phyloP scores from a whole-genome alignment of 768 basidiomycete genomes.

The Lactarius indigo region DNA sequence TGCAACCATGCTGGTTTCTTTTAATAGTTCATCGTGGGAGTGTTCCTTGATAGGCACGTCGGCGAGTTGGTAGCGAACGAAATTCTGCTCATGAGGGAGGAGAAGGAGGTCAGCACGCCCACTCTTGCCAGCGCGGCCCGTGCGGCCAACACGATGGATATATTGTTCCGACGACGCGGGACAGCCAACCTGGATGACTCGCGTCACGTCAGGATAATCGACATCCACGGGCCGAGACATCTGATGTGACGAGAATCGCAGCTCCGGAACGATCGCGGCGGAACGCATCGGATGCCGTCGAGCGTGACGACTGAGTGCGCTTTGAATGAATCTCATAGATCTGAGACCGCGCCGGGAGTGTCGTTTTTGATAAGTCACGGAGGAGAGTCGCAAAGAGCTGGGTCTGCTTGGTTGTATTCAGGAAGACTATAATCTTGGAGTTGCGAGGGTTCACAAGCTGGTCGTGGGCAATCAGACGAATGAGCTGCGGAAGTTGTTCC shows the following conservation, averaged over 20 bases:
- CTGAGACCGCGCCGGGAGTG: constrained; percentile 54
- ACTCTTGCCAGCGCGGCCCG: constrained; percentile 60
- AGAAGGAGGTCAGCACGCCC: constrained; percentile 80
- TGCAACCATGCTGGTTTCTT: constrained; percentile 47
- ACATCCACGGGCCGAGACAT: constrained; percentile 87
- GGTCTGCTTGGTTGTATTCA: constrained; percentile 82
- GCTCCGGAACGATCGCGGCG: constrained; percentile 48
- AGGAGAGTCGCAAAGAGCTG: constrained; percentile 68
- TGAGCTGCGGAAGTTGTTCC: constrained; percentile 73
- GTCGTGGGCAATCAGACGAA: constrained; percentile 83
- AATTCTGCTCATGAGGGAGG: constrained; percentile 74
- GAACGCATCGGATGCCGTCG: constrained; percentile 56
- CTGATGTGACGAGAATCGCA: constrained; percentile 75
- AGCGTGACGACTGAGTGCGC: constrained; percentile 55
- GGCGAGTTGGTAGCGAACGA: constrained; percentile 56
- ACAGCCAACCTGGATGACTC: constrained; percentile 88
- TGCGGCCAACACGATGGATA: constrained; percentile 82
- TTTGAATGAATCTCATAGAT: constrained; percentile 85
- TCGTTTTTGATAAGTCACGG: constrained; percentile 40
- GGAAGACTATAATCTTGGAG: constrained; percentile 80
- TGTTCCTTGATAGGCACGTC: constrained; percentile 68
- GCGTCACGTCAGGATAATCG: constrained; percentile 84
- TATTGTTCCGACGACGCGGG: constrained; percentile 70
- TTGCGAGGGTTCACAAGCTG: constrained; percentile 64
- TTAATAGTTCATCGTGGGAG: constrained; percentile 43